Evolutionary conservation across 176 grass and related monocot genomes (phyloP).

Genomic region (Chloris gayana): DNA sequence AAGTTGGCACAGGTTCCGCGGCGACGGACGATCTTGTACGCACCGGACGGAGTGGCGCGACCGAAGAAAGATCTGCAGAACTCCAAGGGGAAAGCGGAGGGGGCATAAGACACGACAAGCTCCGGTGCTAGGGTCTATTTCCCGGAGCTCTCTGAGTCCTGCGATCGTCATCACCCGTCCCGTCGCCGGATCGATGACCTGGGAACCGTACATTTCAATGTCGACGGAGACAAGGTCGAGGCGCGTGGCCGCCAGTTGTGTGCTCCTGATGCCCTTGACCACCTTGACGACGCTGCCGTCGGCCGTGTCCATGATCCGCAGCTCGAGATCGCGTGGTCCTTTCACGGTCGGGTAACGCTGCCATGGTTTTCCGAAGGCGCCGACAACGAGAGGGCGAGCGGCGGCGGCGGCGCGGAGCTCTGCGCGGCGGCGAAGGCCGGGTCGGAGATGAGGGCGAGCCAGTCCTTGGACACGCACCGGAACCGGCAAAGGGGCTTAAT

Average conservation of each 20-base stretch:
- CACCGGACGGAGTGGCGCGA: neutral
- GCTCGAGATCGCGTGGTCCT: no score
- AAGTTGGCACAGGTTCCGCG: no score
- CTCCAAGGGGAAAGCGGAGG: no score
- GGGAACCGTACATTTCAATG: neutral
- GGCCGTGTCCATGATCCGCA: neutral
- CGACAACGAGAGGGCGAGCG: neutral
- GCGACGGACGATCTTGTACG: neutral
- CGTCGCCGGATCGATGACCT: neutral
- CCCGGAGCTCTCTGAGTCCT: no score
- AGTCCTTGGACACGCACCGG: neutral
- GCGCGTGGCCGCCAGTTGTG: neutral
- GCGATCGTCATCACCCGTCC: no score
- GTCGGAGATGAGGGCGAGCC: neutral
- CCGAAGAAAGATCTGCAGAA: no score
- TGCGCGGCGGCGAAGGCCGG: neutral
- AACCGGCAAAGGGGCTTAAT: neutral
- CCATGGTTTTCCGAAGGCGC: neutral
- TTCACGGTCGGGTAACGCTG: no score
- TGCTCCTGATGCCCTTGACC: neutral
- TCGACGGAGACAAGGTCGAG: conserved; percentile 9
- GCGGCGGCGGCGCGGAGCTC: neutral
- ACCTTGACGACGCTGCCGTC: neutral
- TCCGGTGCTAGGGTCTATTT: no score
- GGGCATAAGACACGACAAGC: no score